Conservation (phyloP, 345 rosid species). For the Nasturtium officinale region DNA sequence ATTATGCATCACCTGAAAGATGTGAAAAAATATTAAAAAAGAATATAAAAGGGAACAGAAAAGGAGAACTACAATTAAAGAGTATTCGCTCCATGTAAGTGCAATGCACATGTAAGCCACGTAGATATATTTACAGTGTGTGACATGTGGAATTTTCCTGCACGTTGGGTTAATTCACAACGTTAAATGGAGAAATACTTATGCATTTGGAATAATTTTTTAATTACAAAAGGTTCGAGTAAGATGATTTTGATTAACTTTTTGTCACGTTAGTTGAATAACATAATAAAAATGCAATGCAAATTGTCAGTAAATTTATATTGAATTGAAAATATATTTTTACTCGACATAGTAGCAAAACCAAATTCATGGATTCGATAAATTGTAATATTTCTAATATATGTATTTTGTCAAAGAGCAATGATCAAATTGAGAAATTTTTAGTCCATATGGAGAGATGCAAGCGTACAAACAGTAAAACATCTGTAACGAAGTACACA, state of each 20-base stretch:
- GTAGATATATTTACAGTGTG: constrained; percentile 35
- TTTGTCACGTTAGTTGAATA: background rate
- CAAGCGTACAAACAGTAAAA: too few species aligned
- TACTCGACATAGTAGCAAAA: background rate
- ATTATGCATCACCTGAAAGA: background rate
- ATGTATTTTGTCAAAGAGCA: too few species aligned
- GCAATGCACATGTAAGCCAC: constrained; percentile 45
- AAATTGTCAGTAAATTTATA: background rate
- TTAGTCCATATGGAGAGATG: too few species aligned
- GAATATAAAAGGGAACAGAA: background rate
- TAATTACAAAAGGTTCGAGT: background rate
- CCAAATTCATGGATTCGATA: background rate
- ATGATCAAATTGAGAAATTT: too few species aligned
- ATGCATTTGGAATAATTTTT: background rate
- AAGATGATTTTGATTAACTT: background rate
- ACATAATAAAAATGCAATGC: background rate
- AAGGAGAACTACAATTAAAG: constrained; percentile 2
- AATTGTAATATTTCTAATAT: background rate
- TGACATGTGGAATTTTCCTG: constrained; percentile 39
- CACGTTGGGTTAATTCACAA: constrained; percentile 27
- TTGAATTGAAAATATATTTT: background rate
- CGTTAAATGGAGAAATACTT: background rate
- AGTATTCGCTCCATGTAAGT: constrained; percentile 29
- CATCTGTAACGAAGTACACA: too few species aligned
- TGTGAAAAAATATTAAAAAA: constrained; percentile 1